These are phyloP conservation scores for Rhizopogon vesiculosus DNA, from an alignment of 768 basidiomycete genomes.

Conservation along the genomic window DNA sequence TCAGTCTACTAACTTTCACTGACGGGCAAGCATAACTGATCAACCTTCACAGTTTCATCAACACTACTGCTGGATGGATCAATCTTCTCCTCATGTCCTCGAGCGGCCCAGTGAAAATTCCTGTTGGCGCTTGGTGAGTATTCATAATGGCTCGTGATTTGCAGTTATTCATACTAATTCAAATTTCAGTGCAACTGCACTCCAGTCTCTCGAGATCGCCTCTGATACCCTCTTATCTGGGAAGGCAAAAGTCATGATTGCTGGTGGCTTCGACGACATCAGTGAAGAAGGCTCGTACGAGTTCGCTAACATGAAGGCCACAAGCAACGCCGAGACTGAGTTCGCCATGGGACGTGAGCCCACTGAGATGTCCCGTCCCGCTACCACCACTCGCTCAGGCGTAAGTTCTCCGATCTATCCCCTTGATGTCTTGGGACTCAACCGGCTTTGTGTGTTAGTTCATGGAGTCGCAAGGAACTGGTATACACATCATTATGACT, in stretches of 20 bases:
- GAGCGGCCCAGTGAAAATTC: slow-evolving; percentile 97
- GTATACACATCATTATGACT: slow-evolving; percentile 96
- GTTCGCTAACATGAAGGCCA: slow-evolving; percentile 99
- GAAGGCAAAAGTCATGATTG: slow-evolving; percentile 99
- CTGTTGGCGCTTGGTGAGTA: slow-evolving; percentile 93
- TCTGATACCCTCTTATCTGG: slow-evolving; percentile 90
- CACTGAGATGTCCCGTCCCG: slow-evolving; percentile 97
- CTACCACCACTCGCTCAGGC: slow-evolving; percentile 93
- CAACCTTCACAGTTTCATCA: slow-evolving; percentile 74
- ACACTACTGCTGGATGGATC: slow-evolving; percentile 98
- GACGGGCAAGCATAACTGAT: slow-evolving; percentile 5
- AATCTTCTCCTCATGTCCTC: slow-evolving; percentile 94
- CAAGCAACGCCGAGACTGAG: slow-evolving; percentile 94
- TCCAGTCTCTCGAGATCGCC: slow-evolving; percentile 98
- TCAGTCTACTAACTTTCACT: slow-evolving; percentile 33
- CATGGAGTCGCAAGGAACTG: slow-evolving; percentile 96
- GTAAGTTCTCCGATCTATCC: slow-evolving; percentile 37
- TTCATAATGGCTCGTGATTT: neutral
- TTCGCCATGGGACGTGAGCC: slow-evolving; percentile 99
- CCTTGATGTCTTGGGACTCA: slow-evolving; percentile 1
- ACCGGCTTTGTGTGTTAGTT: slow-evolving; percentile 43
- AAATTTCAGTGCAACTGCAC: slow-evolving; percentile 76
- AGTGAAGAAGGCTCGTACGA: slow-evolving; percentile 98
- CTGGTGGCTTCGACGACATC: slow-evolving; percentile 97
- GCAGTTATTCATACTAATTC: slow-evolving; percentile 3